Percentiles rank a stretch among this genome's conserved stretches.
These are phyloP conservation scores for Basidioascus undulatus DNA, from an alignment of 768 basidiomycete species.

Conservation along the genomic window DNA sequence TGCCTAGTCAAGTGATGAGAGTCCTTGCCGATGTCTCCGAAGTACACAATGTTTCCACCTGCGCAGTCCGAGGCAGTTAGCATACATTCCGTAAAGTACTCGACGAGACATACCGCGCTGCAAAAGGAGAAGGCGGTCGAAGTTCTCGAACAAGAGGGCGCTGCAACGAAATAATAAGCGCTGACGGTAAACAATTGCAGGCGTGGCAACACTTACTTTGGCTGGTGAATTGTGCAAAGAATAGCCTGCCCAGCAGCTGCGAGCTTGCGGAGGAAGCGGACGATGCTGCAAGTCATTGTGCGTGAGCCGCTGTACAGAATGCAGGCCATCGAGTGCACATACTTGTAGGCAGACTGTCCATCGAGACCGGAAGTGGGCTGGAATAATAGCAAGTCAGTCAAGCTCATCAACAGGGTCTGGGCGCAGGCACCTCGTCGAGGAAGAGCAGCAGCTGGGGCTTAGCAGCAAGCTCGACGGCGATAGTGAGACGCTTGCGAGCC, in stretches of 20 bases:
- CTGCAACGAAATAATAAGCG: no score
- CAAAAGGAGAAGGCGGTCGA: conserved; percentile 30
- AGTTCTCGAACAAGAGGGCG: conserved; percentile 61
- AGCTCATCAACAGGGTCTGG: conserved; percentile 18
- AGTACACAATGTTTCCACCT: conserved; percentile 86
- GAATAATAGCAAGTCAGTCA: conserved; percentile 12
- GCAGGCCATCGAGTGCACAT: no score
- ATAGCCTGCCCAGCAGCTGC: conserved; percentile 22
- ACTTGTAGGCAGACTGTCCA: no score
- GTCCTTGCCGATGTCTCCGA: conserved; percentile 61
- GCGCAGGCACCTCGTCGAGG: conserved; percentile 30
- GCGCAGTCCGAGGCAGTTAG: no score
- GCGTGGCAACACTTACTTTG: no score
- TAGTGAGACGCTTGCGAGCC: conserved; percentile 18
- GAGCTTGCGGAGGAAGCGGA: conserved; percentile 22
- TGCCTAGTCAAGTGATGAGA: conserved; percentile 39
- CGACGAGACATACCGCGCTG: no score
- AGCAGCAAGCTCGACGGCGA: conserved; percentile 66
- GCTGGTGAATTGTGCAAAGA: conserved; percentile 24
- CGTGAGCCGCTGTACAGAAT: no score
- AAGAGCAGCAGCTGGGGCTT: conserved; percentile 23
- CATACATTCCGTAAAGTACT: no score
- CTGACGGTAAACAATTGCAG: no score
- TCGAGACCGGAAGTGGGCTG: conserved; percentile 22
- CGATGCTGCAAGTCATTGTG: conserved; percentile 24